These are phyloP conservation scores for Choricystis sp. DNA, from an alignment of 139 green algal species.

Conservation along the genomic window DNA sequence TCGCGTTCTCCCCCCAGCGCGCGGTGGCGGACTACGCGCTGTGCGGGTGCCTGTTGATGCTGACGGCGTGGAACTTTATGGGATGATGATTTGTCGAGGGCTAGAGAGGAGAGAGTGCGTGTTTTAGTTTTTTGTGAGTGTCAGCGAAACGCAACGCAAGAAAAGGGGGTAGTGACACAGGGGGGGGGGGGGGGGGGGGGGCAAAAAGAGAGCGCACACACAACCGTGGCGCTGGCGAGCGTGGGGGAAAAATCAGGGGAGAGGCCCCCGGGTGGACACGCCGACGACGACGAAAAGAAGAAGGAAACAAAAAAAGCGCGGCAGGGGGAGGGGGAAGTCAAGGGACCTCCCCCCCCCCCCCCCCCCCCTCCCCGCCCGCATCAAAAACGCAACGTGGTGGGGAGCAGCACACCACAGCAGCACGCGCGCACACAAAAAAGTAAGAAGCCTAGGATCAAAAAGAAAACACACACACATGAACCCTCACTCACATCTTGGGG, in stretches of 20 bases:
- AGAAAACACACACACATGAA: not conserved
- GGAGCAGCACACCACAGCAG: no score
- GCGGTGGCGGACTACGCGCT: conserved; percentile 71
- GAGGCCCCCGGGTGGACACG: no score
- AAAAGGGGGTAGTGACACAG: not conserved
- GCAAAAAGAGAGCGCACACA: not conserved
- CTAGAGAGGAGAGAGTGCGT: no score
- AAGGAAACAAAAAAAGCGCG: no score
- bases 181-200: no score
- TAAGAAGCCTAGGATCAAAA: no score
- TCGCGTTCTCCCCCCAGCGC: conserved; percentile 30
- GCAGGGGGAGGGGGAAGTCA: not conserved
- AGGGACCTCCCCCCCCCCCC: not conserved
- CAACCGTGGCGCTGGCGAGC: no score
- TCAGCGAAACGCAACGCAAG: no score
- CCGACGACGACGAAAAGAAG: no score
- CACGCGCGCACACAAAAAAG: not conserved
- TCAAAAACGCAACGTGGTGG: no score
- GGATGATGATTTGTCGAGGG: no score
- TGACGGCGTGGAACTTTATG: conserved; percentile 59
- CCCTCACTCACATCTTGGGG: not conserved
- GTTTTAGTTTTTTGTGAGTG: not conserved
- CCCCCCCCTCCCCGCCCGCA: not conserved
- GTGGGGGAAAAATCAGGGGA: no score
- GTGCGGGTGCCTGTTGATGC: conserved; percentile 42